Percentiles rank a stretch among this genome's conserved stretches.
Conservation (phyloP, 768 basidiomycete species). For the Hortiboletus campestris region DNA sequence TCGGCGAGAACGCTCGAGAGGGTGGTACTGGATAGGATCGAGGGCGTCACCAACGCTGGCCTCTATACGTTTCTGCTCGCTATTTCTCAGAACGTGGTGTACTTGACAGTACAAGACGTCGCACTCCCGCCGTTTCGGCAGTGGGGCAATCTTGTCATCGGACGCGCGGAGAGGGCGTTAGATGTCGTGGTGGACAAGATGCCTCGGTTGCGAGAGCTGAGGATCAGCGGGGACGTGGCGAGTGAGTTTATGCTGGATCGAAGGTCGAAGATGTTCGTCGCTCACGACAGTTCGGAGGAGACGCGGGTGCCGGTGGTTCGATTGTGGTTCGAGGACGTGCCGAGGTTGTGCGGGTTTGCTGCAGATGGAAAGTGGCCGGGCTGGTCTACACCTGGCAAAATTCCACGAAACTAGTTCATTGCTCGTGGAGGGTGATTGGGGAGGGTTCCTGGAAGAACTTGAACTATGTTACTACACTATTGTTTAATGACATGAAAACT, state of each 20-base stretch:
- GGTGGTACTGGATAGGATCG: constrained; percentile 15
- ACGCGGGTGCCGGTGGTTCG: constrained; percentile 11
- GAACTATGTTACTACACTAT: not conserved
- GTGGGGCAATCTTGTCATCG: constrained; percentile 18
- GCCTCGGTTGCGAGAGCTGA: constrained; percentile 12
- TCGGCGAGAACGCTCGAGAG: constrained; percentile 16
- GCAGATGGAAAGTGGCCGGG: constrained; percentile 23
- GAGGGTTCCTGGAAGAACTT: not conserved
- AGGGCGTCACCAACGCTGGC: constrained; percentile 20
- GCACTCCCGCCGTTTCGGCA: constrained; percentile 18
- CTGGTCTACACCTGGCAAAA: constrained; percentile 18
- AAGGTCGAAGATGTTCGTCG: constrained; percentile 19
- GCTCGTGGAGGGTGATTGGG: not conserved
- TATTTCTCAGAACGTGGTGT: constrained; percentile 10
- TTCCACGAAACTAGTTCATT: not conserved
- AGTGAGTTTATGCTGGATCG: constrained; percentile 26
- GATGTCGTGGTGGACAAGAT: constrained; percentile 20
- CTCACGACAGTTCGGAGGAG: not conserved
- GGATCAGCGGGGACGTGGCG: constrained; percentile 23
- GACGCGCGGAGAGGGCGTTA: constrained; percentile 19
- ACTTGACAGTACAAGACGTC: constrained; percentile 17
- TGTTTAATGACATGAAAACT: not conserved
- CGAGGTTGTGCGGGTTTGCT: constrained; percentile 20
- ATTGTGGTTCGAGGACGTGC: constrained; percentile 21
- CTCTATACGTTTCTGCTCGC: constrained; percentile 13